These are phyloP conservation scores for Clonostachys solani DNA, from an alignment of 2,329 filamentous ascomycete species.

Conservation along the genomic window DNA sequence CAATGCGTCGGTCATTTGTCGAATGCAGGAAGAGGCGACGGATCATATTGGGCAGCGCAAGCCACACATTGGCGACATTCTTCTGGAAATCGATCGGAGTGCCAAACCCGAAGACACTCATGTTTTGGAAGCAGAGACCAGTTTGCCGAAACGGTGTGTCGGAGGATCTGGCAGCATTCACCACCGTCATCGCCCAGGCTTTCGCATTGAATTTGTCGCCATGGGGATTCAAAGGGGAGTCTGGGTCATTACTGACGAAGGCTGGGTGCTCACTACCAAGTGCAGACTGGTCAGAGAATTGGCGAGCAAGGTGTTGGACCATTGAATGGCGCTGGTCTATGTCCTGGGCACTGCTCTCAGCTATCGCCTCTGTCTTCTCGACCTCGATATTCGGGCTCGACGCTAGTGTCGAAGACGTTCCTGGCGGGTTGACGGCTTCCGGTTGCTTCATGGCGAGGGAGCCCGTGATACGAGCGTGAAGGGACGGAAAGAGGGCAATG, in stretches of 20 bases:
- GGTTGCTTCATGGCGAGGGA: too few species aligned
- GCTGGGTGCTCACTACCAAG: constrained; percentile 22
- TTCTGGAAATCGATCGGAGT: constrained; percentile 40
- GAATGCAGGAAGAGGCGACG: neutral
- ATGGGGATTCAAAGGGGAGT: constrained; percentile 43
- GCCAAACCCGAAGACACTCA: constrained; percentile 41
- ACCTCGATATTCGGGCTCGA: too few species aligned
- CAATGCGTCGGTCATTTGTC: constrained; percentile 7
- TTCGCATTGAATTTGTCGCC: constrained; percentile 45
- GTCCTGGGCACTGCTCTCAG: constrained; percentile 18
- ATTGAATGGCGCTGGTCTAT: constrained; percentile 37
- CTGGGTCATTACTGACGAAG: constrained; percentile 6
- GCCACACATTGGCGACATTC: constrained; percentile 21
- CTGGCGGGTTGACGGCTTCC: too few species aligned
- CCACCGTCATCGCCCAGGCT: constrained; percentile 24
- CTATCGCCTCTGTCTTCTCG: constrained; percentile 24
- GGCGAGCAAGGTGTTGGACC: constrained; percentile 46
- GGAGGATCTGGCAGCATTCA: constrained; percentile 11
- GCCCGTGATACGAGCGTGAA: too few species aligned
- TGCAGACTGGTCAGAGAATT: constrained; percentile 42
- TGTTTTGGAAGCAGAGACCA: constrained; percentile 31
- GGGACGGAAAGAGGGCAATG: too few species aligned
- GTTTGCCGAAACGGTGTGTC: constrained; percentile 11
- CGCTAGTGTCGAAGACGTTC: too few species aligned
- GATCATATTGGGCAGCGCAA: constrained; percentile 12